Conservation (phyloP, 805 yeast species). For the Ogataea paraovalis region DNA sequence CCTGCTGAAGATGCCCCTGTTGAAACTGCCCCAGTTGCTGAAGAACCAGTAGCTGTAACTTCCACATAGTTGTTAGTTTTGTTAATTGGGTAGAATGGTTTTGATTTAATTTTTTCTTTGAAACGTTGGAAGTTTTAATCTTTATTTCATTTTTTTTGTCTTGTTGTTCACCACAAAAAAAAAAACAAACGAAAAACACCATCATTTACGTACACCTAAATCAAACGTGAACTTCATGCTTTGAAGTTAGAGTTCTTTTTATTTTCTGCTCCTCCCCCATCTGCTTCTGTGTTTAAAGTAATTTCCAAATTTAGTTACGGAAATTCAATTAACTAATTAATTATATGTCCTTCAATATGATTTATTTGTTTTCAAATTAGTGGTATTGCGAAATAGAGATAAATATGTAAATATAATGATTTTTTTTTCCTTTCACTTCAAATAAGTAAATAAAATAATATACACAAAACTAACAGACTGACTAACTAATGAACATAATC, state of each 20-base stretch:
- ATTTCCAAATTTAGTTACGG: background rate
- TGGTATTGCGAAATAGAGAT: background rate
- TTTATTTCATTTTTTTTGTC: background rate
- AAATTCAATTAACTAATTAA: background rate
- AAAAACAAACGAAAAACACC: no score
- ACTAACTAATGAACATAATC: slow-evolving; percentile 3
- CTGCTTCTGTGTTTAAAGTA: background rate
- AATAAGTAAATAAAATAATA: no score
- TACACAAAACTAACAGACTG: no score
- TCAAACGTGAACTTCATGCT: background rate
- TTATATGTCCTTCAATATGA: background rate
- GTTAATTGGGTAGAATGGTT: slow-evolving; percentile 7
- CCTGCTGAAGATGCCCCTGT: slow-evolving; percentile 5
- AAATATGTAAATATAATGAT: background rate
- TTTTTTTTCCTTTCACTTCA: no score
- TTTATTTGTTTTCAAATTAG: background rate
- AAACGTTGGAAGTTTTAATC: background rate
- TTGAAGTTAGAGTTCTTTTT: background rate
- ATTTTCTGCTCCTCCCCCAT: background rate
- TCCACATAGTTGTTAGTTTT: no score
- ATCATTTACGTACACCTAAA: background rate
- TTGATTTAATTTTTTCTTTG: background rate
- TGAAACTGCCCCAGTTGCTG: slow-evolving; percentile 18
- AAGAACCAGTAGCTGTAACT: slow-evolving; percentile 3
- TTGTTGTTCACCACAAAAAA: no score